Base-by-base conservation (phyloP, 192 early-diverging fungal species). In the Podila clonocystis region DNA sequence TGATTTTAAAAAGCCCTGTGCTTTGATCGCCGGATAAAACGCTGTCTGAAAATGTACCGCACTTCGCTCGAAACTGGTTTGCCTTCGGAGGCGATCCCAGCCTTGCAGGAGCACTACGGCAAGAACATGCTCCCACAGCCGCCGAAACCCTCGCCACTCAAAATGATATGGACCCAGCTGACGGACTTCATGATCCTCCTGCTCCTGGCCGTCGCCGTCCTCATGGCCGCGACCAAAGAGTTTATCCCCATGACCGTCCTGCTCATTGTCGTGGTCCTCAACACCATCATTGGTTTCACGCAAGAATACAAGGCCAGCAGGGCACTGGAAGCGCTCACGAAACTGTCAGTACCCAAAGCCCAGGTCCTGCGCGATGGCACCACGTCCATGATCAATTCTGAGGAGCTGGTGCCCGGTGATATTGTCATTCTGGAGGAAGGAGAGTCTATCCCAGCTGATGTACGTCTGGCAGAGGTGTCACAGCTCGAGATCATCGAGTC, bases 231-330 rank as follows among this genome's bases (percentile, higher is more conserved):
- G 33, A 87, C 93, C 28, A 89, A 95, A 73, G 95, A 97, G 72
- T 97, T 90, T 83, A 93, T 94, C 50, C 91, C 91, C 22, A 94
- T 88, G 91, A 41, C 69, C 11, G 83, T 86, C 22, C 58, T 83
- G 15, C 50, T 93, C 41, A 91, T 87, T 12, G 84, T 99, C 36
- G 94, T 97, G 48, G 80, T 92, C 22, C 74, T 97, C 55, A 99
- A 99, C 84, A 90, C 95, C 28, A 71, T 91, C 34, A 95, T 99
- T 71, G 98, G 98, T 11, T 97, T 98, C 70, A 85, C 91, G 4
- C 98, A 99, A 86, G 98, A 99, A 82, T 98, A 91, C 85, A 94
- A 95, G 72, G 97, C 98, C 13, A 95, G 92, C 70, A 94, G 95
- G 66, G 96, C 96, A 30, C 87, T 98, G 61, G 93, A 94, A 64